Conservation (phyloP, 176 grass and related monocot genomes). For the Coix lacrymajobi region DNA sequence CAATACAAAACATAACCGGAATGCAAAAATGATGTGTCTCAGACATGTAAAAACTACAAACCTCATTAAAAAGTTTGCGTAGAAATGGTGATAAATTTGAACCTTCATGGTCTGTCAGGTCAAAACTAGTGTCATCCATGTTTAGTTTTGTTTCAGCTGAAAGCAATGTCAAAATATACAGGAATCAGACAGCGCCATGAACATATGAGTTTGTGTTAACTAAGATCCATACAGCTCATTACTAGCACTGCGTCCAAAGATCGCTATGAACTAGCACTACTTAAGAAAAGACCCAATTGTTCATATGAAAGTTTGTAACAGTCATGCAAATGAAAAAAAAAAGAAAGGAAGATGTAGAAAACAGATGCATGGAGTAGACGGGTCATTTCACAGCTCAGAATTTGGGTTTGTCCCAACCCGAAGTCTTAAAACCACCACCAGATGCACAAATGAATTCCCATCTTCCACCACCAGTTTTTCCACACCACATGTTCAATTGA, state of each 20-base stretch:
- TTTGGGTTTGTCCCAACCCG: neutral
- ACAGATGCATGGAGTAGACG: neutral
- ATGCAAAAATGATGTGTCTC: neutral
- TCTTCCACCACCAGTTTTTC: neutral
- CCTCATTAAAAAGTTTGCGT: conserved; percentile 63
- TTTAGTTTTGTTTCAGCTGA: conserved; percentile 7
- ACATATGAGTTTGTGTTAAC: neutral
- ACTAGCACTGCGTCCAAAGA: neutral
- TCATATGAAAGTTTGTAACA: neutral
- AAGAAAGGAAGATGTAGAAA: neutral
- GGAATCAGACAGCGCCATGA: conserved; percentile 5
- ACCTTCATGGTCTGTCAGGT: neutral
- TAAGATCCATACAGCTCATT: neutral
- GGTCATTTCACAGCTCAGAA: neutral
- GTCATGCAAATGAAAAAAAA: neutral
- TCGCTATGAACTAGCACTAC: neutral
- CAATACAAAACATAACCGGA: neutral
- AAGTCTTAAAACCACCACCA: neutral
- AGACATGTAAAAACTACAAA: neutral
- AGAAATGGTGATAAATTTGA: conserved; percentile 43
- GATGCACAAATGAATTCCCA: neutral
- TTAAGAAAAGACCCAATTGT: neutral
- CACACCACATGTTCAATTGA: neutral
- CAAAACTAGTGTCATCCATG: conserved; percentile 21
- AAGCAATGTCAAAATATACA: neutral